Base-by-base conservation (phyloP, 2,329 filamentous ascomycete genomes). In the Ascochyta clinopodiicola region DNA sequence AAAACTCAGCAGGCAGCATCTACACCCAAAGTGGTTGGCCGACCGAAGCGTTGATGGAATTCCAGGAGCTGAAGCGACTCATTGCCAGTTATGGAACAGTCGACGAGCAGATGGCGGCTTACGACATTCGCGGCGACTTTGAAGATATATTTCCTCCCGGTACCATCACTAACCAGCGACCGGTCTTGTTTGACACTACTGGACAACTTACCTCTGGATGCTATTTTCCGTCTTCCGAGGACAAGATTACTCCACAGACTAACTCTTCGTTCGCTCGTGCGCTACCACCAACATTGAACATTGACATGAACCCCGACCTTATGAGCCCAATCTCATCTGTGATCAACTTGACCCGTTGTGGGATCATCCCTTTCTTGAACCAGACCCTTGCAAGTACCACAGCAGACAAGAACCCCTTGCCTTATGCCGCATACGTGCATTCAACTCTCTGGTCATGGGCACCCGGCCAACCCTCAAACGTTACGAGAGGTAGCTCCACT, bases 1-100 rank as follows among this genome's bases (percentile, higher is more conserved):
- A 71, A 25, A 62, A 75, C 36, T 43, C 62, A 10, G 62, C 72
- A 3, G 76, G 78, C 17, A 75, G 71, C 7, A 38, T 67, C 2
- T 78, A 77, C 19, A 88, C 86, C 0, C 67, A 77, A 0, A 79
- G 86, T 71, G 87, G 87, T 10, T 89, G 87, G 87, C 87, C 87
- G 0, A 82, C 81, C n/a, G 82, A 85, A 61, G 78, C 80, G 19
- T 86, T 81, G 61, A 71, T 88, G 31, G 83, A 86, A 60, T 79
- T 87, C 39, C 75, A 78, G 2, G 75, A 79, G 42, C 77, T 78
- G n/a, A 80, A 80, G 60, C 78, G 86, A 29, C 62, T 88, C 2
- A 64, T 89, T 2, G 69, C 84, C 8, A 79, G 80, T 34, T 86
- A 84, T 67, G 86, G 86, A 1, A 75, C 68, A 0, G 69, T 88